phyloP scores from a whole-genome alignment of 805 yeast genomes.

The Suhomyces emberorum region DNA sequence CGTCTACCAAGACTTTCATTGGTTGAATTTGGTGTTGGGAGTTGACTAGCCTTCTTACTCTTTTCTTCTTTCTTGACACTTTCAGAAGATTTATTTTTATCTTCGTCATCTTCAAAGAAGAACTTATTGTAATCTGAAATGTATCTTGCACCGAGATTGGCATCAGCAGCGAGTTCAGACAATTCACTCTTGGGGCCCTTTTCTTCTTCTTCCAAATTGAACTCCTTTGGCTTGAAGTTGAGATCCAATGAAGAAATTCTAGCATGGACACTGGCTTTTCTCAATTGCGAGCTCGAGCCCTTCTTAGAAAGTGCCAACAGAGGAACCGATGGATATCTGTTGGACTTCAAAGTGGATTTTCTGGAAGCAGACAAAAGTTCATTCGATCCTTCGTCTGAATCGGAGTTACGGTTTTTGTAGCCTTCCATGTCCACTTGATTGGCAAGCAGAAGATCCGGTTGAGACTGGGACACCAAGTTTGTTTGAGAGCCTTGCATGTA shows the following conservation, averaged over 20 bases:
- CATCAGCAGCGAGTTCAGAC: constrained; percentile 14
- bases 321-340: constrained; percentile 37
- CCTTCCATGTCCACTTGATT: background rate
- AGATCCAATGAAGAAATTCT: constrained; percentile 20
- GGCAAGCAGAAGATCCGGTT: constrained; percentile 1
- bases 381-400: constrained; percentile 1
- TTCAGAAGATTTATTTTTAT: background rate
- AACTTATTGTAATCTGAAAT: constrained; percentile 26
- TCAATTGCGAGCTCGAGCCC: constrained; percentile 1
- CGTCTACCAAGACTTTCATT: constrained; percentile 10
- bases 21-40: constrained; percentile 14
- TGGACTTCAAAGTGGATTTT: constrained; percentile 29
- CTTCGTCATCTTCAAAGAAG: constrained; percentile 14
- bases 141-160: constrained; percentile 14
- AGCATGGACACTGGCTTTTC: constrained; percentile 6
- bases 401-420: background rate
- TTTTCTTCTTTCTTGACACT: constrained; percentile 4
- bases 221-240: constrained; percentile 15
- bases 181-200: constrained; percentile 14
- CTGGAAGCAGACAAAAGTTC: constrained; percentile 22
- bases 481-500: constrained; percentile 3
- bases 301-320: constrained; percentile 10
- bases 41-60: constrained; percentile 6
- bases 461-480: constrained; percentile 1
- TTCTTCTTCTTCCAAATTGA: constrained; percentile 9